phyloP scores from a whole-genome alignment of 2,329 filamentous ascomycete genomes.

The Aspergillus sergii region DNA sequence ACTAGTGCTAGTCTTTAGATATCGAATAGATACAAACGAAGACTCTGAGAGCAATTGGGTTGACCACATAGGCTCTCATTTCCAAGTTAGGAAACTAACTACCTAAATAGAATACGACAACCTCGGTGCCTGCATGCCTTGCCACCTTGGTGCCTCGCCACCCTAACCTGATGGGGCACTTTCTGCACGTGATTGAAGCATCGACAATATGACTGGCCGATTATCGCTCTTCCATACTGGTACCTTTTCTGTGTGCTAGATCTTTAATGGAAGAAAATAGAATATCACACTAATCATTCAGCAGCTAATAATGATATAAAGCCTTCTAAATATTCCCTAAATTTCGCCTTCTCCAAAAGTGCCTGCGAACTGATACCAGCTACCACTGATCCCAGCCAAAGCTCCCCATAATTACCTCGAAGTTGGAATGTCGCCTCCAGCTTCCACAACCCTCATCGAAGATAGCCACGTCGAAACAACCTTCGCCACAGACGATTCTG shows the following conservation, averaged over 20 bases:
- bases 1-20: neutral
- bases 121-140: neutral
- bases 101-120: neutral
- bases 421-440: slow-evolving; percentile 7
- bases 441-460: neutral
- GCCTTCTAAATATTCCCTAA: neutral
- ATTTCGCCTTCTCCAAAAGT: neutral
- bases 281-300: neutral
- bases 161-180: neutral
- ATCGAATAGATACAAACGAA: neutral
- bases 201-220: neutral
- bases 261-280: neutral
- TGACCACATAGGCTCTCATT: neutral
- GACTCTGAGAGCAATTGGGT: neutral
- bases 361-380: neutral
- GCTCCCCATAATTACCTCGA: neutral
- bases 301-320: neutral
- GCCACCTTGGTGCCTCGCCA: neutral
- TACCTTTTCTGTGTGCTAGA: no score
- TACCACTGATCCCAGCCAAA: neutral
- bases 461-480: neutral
- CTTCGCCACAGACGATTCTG: neutral
- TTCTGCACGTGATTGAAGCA: neutral
- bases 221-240: neutral
- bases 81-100: neutral